Evolutionary conservation across 2,329 filamentous ascomycete species (phyloP).

Genomic region (Arthroderma uncinatum): DNA sequence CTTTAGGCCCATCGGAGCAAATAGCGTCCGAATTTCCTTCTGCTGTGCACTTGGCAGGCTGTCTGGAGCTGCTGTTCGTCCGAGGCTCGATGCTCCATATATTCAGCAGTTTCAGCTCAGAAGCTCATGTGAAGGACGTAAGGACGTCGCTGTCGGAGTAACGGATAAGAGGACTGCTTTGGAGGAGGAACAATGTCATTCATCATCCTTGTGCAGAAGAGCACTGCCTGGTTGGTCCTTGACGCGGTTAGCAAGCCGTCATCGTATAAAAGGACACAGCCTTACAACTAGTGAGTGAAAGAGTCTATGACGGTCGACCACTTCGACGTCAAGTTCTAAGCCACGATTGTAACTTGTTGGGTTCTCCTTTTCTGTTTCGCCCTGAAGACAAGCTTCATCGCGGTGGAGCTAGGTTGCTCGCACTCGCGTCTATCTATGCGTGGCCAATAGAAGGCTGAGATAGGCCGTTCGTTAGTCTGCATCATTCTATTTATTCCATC

Average conservation of each 20-base stretch:
- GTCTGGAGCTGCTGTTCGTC: not conserved
- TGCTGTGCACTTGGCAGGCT: not conserved
- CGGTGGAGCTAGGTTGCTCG: not conserved
- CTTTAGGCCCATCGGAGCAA: not conserved
- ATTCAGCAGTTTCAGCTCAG: not conserved
- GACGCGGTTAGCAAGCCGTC: too few relatives aligned
- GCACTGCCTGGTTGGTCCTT: not conserved
- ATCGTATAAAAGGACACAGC: too few relatives aligned
- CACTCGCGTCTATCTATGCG: not conserved
- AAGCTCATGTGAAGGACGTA: not conserved
- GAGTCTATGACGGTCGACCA: too few relatives aligned
- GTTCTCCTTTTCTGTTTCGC: too few relatives aligned
- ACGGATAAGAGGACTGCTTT: not conserved
- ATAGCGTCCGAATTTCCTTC: not conserved
- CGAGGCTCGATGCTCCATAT: not conserved
- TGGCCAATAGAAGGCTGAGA: not conserved
- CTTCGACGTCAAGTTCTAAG: too few relatives aligned
- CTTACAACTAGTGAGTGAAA: too few relatives aligned
- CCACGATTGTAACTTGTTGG: too few relatives aligned
- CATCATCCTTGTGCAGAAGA: not conserved
- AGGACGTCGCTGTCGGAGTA: too few relatives aligned
- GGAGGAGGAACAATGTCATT: not conserved
- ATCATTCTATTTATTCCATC: not conserved
- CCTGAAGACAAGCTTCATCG: too few relatives aligned
- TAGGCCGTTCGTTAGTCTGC: not conserved